Base-by-base conservation (phyloP, 768 basidiomycete genomes). In the Filobasidium floriforme region DNA sequence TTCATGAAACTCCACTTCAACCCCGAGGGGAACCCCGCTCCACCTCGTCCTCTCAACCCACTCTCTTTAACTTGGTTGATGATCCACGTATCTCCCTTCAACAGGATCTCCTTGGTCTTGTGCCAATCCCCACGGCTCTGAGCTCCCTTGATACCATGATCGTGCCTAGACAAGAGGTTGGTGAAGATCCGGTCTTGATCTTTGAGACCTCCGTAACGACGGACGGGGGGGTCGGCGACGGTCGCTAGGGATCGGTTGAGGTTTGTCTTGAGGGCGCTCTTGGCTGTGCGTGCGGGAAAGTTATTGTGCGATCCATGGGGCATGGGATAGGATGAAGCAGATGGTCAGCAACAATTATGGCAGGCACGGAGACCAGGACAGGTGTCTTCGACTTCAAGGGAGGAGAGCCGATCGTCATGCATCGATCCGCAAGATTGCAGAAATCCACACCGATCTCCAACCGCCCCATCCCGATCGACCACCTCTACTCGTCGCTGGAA, bases 31-130 rank as follows among this genome's bases (percentile, higher is more conserved):
- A 99, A 99, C 32, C 94, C 94, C 49, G 94, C 94, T 61, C 94
- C 94, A 61, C 94, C 94, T 63, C 94, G 87, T 14, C 94, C 94
- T 75, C 94, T 86, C 41, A 98, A 84, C 55, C 94, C 94, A 24
- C 92, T 96, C 74, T 90, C 91, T 79, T 99, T 98, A 74, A 98
- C 89, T 52, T 86, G 87, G 76, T 96, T 87, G 67, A 98, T 97
- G 73, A 98, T 92, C 92, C 92, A 99, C 7, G 86, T 84, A 81
- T 99, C 94, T 60, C 94, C 94, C 77, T 98, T 99, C 64, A 87
- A 81, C 40, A 98, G 70, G 72, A 99, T 94, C 68, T 98, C 94
- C 80, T 98, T 99, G 68, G 94, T 99, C 70, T 85, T 85, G 79
- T 98, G 94, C 94, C 94, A 99, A 82, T 99, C 94, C 11, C 94